Percentiles rank a stretch among this genome's conserved stretches.
Conservation (phyloP, 2,329 filamentous ascomycete species). For the Xylaria sp. region DNA sequence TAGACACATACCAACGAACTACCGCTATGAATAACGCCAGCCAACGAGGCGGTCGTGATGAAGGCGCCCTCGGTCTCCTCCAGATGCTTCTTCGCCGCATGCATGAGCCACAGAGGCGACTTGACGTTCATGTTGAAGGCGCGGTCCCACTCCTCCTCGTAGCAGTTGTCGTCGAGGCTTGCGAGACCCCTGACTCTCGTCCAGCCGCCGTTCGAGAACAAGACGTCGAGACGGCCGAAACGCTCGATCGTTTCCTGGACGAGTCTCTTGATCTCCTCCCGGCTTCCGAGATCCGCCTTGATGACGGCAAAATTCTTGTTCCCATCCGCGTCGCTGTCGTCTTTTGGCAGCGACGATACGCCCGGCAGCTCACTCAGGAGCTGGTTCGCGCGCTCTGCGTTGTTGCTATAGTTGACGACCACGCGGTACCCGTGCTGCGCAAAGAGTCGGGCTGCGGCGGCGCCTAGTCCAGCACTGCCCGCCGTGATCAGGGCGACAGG, state of each 20-base stretch:
- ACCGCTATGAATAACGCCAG: slow-evolving; percentile 71
- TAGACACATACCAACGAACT: slow-evolving; percentile 62
- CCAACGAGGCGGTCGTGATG: slow-evolving; percentile 71
- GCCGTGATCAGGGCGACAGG: slow-evolving; percentile 61
- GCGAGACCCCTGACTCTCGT: slow-evolving; percentile 58
- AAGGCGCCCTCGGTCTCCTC: slow-evolving; percentile 70
- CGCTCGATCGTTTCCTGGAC: slow-evolving; percentile 67
- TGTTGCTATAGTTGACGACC: slow-evolving; percentile 78
- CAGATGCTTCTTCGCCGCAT: slow-evolving; percentile 64
- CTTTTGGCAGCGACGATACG: slow-evolving; percentile 52
- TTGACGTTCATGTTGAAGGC: slow-evolving; percentile 73
- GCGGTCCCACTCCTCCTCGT: slow-evolving; percentile 68
- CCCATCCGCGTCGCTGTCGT: not conserved
- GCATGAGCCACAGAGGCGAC: slow-evolving; percentile 68
- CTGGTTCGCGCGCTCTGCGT: slow-evolving; percentile 66
- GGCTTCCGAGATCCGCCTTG: slow-evolving; percentile 73
- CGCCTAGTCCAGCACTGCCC: slow-evolving; percentile 75
- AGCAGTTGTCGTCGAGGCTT: slow-evolving; percentile 63
- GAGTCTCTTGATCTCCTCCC: slow-evolving; percentile 67
- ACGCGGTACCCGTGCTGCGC: slow-evolving; percentile 75
- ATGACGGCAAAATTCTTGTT: slow-evolving; percentile 60
- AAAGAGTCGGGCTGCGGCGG: slow-evolving; percentile 73
- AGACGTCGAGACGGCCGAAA: slow-evolving; percentile 78
- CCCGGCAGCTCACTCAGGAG: slow-evolving; percentile 66
- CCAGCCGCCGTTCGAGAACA: slow-evolving; percentile 79